Evolutionary conservation across 768 basidiomycete genomes (phyloP), one percentile per base, ranked within the genome.

Genomic region (Russula brevipes): DNA sequence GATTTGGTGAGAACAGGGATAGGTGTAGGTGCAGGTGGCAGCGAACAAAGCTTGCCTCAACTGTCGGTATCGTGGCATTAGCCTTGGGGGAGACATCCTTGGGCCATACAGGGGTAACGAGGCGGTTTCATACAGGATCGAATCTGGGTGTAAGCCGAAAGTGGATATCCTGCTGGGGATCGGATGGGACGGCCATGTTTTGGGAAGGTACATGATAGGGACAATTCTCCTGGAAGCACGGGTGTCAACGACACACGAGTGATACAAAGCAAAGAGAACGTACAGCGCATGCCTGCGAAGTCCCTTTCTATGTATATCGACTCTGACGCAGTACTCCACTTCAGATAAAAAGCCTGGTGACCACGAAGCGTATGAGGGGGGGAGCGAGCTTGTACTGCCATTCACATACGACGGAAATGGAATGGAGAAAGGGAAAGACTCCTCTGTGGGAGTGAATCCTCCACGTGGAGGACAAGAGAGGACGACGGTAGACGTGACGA

Each of bases 121-220:
- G 35, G 75, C 66, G 31, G 75, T 71, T 66, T 73, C 69, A 55
- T 77, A 71, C 19, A 74, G 68, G 45, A 68, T 49, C 44, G 70
- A 46, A 52, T 4, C 24, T 44, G 61, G 55, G 49, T 65, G 66
- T n/a, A 66, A 64, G 31, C 61, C 56, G 24, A 69, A 19, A 72
- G 70, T 57, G 68, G 68, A 16, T 73, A 76, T 24, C 77, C 73
- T 16, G 70, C 60, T 63, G 47, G 78, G 54, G 4, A 76, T 71
- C 16, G 77, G 75, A 42, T 72, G 58, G 14, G 69, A 44, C 4
- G 79, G 80, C 51, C 73, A 73, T 16, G 78, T 73, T 67, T 79
- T 79, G 2, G 79, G 80, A 19, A 81, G 71, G 66, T 80, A 80
- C 42, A 78, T 71, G 12, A 81, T 69, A 10, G 74, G 76, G 51